Evolutionary conservation across 2,329 filamentous ascomycete genomes (phyloP), one percentile per base, ranked within the genome.

Genomic region (Helotiales sp.): DNA sequence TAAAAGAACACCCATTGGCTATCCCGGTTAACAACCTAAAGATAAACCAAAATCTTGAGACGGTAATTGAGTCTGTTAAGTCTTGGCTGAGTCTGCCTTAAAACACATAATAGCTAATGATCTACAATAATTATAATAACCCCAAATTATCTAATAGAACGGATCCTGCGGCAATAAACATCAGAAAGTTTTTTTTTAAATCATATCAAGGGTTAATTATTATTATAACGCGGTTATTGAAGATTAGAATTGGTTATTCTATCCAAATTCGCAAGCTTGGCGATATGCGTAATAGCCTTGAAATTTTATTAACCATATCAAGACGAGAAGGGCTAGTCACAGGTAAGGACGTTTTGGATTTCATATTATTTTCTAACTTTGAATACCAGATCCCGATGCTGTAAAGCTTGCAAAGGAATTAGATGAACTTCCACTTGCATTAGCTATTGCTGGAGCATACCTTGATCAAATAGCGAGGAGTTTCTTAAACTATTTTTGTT

Each of bases 141-240:
- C 57, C 57, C 26, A 68, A 58, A 45, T 13, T 50, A 40, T 20
- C 49, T 50, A 15, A 26, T 20, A 57, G 57, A 3, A 32, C 20
- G 13, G 55, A 67, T 62, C 52, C 43, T 8, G 11, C 28, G 10
- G 55, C 55, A 20, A 24, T 64, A 3, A 52, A 64, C 59, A 65
- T 68, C 52, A 28, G 20, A n/a, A 32, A 62, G 43, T 68, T 58
- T 32, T 26, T 68, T 20, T 61, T 62, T 24, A 24, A 61, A n/a
- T 59, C 37, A 43, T 47, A 68, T 28, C 57, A 62, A 34, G 66
- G 62, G n/a, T 68, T 57, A 50, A 62, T 68, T 54, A 62, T 68
- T 20, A 68, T 64, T n/a, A 68, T 50, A 34, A 68, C 57, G 10
- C 62, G 62, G 28, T 68, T 55, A 15, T 61, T 45, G 15, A 7